Conservation (phyloP, 345 rosid species). For the Lepidium sativum region DNA sequence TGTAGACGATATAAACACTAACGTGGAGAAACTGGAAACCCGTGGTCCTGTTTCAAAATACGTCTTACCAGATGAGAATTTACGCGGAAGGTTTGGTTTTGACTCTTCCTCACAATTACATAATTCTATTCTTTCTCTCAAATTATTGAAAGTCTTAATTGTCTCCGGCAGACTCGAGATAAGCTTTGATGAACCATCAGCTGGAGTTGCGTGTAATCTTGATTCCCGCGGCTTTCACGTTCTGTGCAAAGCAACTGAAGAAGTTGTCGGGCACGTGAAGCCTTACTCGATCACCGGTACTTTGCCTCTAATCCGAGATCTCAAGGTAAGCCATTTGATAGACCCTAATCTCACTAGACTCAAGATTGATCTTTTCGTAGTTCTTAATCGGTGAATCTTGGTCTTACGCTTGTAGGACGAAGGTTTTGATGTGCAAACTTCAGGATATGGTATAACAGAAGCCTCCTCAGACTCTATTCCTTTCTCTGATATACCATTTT, state of each 20-base stretch:
- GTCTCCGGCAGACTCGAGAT: conserved; percentile 46
- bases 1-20: conserved; percentile 72
- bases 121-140: background rate
- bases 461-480: background rate
- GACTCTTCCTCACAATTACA: background rate
- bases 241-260: conserved; percentile 82
- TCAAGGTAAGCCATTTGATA: conserved; percentile 43
- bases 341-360: background rate
- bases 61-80: conserved; percentile 62
- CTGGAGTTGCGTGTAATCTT: conserved; percentile 93
- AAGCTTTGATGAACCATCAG: conserved; percentile 61
- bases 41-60: conserved; percentile 93
- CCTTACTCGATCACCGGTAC: conserved; percentile 96
- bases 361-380: background rate
- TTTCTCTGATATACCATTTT: background rate
- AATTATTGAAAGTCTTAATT: background rate
- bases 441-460: conserved; percentile 65
- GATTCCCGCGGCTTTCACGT: conserved; percentile 83
- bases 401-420: conserved; percentile 49
- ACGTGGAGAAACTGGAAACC: conserved; percentile 54
- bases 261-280: conserved; percentile 78
- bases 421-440: conserved; percentile 93
- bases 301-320: conserved; percentile 83
- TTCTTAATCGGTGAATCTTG: background rate
- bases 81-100: conserved; percentile 61